Base-by-base conservation (phyloP, 2,329 filamentous ascomycete genomes). In the Colletotrichum melonis region DNA sequence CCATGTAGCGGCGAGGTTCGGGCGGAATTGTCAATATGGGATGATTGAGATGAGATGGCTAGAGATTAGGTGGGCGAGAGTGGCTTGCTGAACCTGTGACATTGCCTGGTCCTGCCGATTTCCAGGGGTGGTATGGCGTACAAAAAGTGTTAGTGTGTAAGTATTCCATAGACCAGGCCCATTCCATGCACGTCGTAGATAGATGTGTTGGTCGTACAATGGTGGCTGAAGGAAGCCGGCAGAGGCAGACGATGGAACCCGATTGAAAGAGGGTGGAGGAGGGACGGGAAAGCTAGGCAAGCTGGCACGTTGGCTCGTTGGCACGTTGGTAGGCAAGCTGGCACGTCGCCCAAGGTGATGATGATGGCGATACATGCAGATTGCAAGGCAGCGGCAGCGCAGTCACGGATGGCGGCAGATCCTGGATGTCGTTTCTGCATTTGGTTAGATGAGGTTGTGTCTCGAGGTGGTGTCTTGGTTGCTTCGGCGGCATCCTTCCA, bases 81-180 rank as follows among this genome's bases (percentile, higher is more conserved):
- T 73, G 70, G 70, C 70, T 65, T 73, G 67, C 67, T 73, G 70
- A 56, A 70, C 54, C 66, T 60, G 58, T 38, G 67, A 49, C 54
- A 60, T 55, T 12, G 35, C 38, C 46, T 52, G 12, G 32, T n/a
- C 56, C 46, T 28, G 54, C 69, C 63, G 24, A 14, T 57, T 52
- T 55, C 32, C 46, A 58, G 58, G 69, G 60, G 52, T 32, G 22
- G 19, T 24, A 30, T 54, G 22, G 30, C 58, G 42, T 32, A 52
- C 59, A 22, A 52, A 30, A 5, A 42, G 22, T 28, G 57, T 63
- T 63, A 30, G 38, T 46, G 14, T 63, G 35, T 49, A 32, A 9
- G 30, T 32, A 16, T 2, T n/a, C n/a, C 11, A 30, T 12, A 26
- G 22, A 38, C 58, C 58, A 28, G 24, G 7, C 26, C 19, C 58